Percentiles rank a stretch among this genome's conserved stretches.
Conservation (phyloP, 148 eudicot species). For the Tetragonia tetragonoides region DNA sequence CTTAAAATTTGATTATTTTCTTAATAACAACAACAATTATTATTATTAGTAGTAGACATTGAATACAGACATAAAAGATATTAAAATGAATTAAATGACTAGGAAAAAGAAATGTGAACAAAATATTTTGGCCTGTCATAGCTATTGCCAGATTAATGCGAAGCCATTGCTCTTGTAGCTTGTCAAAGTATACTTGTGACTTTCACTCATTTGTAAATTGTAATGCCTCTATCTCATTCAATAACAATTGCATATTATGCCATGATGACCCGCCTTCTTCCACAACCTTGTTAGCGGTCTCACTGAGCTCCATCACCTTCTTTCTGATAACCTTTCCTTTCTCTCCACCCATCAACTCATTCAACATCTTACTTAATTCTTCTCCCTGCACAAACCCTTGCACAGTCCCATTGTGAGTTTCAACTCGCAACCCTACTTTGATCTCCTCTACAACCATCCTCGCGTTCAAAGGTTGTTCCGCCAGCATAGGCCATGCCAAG, state of each 20-base stretch:
- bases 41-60: no score
- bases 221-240: background rate
- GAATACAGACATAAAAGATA: no score
- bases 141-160: no score
- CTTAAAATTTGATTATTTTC: no score
- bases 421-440: constrained; percentile 45
- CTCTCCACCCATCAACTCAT: constrained; percentile 56
- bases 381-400: constrained; percentile 49
- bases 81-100: no score
- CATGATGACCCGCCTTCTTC: constrained; percentile 62
- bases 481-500: constrained; percentile 71
- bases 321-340: constrained; percentile 39
- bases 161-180: no score
- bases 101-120: no score
- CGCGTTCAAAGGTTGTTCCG: constrained; percentile 59
- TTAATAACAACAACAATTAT: no score
- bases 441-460: constrained; percentile 61
- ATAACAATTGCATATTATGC: constrained; percentile 23
- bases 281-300: constrained; percentile 41
- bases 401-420: constrained; percentile 37
- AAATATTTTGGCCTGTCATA: no score
- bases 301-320: constrained; percentile 36
- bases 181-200: no score
- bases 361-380: constrained; percentile 36
- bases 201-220: no score